Evolutionary conservation across 2,329 filamentous ascomycete genomes (phyloP).

Genomic region (Talaromyces pinophilus): DNA sequence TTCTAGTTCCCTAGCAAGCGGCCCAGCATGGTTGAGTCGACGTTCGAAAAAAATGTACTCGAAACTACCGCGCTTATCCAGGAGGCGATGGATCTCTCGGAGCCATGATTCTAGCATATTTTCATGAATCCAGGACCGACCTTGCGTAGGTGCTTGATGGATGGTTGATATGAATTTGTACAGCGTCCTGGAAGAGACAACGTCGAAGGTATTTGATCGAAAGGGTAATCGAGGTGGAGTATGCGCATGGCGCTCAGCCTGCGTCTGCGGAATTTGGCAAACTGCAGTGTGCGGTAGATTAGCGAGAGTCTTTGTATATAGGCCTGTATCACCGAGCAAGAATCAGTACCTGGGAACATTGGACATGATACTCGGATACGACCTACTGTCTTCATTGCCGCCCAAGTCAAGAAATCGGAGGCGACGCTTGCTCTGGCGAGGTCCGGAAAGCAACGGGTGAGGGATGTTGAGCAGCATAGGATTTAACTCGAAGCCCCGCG

Average conservation of each 20-base stretch:
- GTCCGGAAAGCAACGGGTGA: background rate
- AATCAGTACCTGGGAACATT: background rate
- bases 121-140: background rate
- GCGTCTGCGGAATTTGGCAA: background rate
- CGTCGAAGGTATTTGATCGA: background rate
- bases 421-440: background rate
- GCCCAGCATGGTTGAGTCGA: background rate
- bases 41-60: background rate
- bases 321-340: background rate
- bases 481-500: background rate
- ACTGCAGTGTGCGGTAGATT: background rate
- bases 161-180: background rate
- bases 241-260: background rate
- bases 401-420: background rate
- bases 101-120: background rate
- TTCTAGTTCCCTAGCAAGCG: background rate
- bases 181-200: background rate
- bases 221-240: background rate
- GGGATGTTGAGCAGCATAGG: background rate
- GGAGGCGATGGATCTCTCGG: background rate
- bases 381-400: background rate
- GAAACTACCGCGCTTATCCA: background rate
- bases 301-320: background rate
- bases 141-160: background rate
- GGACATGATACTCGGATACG: background rate